These are phyloP conservation scores for Coniochaeta hoffmannii DNA, from an alignment of 2,329 filamentous ascomycete species.

Conservation along the genomic window DNA sequence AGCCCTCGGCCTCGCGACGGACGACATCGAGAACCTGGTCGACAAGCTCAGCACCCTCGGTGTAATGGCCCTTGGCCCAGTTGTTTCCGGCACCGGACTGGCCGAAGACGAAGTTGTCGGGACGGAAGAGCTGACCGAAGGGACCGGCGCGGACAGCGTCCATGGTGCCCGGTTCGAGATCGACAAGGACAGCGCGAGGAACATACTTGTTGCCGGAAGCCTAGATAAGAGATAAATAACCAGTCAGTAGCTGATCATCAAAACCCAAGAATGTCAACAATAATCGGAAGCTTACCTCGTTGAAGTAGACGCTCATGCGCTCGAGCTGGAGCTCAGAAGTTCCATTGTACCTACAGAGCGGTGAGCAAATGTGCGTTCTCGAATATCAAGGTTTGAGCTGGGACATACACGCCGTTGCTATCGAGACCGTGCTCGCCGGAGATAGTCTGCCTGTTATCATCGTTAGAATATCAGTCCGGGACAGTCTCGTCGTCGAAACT, in stretches of 20 bases:
- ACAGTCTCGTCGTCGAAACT: slow-evolving; percentile 4
- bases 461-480: slow-evolving; percentile 27
- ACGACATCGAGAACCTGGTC: slow-evolving; percentile 98
- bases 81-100: slow-evolving; percentile 99
- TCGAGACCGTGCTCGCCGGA: slow-evolving; percentile 94
- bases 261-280: background rate
- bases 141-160: slow-evolving; percentile 97
- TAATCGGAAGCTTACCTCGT: slow-evolving; percentile 27
- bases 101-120: slow-evolving; percentile 99
- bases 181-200: slow-evolving; percentile 96
- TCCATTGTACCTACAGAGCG: slow-evolving; percentile 74
- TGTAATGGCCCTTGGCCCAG: slow-evolving; percentile 99
- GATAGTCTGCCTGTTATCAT: slow-evolving; percentile 60
- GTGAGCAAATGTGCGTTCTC: slow-evolving; percentile 16
- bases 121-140: slow-evolving; percentile 98
- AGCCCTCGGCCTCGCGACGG: slow-evolving; percentile 96
- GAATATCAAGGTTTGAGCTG: slow-evolving; percentile 4
- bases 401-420: slow-evolving; percentile 84
- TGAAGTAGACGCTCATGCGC: slow-evolving; percentile 99
- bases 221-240: slow-evolving; percentile 34
- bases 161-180: slow-evolving; percentile 99
- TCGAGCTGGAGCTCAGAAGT: slow-evolving; percentile 98
- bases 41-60: slow-evolving; percentile 97
- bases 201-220: slow-evolving; percentile 98
- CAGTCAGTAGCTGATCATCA: slow-evolving; percentile 8